phyloP scores from a whole-genome alignment of 2,329 filamentous ascomycete species.

The Exutisphaerella laricina region DNA sequence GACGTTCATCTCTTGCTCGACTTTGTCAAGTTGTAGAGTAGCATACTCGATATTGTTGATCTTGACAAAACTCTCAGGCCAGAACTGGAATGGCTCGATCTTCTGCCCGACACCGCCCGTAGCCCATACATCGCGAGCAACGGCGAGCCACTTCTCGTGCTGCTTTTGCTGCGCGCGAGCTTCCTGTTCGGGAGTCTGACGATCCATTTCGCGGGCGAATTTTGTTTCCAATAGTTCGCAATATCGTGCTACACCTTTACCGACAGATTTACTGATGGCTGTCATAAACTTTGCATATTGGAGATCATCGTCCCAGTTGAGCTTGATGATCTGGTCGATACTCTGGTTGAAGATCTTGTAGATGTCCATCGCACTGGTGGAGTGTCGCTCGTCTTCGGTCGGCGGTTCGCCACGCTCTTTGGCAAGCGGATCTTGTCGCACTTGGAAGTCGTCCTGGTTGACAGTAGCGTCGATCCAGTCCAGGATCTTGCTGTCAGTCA shows the following conservation, averaged over 20 bases:
- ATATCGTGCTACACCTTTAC: slow-evolving; percentile 76
- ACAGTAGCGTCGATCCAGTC: slow-evolving; percentile 86
- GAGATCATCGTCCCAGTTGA: slow-evolving; percentile 89
- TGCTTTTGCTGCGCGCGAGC: slow-evolving; percentile 70
- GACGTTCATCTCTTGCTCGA: slow-evolving; percentile 85
- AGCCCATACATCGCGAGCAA: slow-evolving; percentile 89
- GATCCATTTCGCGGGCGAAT: slow-evolving; percentile 89
- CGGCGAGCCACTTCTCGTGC: slow-evolving; percentile 88
- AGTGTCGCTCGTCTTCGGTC: slow-evolving; percentile 79
- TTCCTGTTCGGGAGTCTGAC: slow-evolving; percentile 80
- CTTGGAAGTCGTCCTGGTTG: slow-evolving; percentile 80
- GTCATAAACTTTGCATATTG: slow-evolving; percentile 98
- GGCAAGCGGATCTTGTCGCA: slow-evolving; percentile 60
- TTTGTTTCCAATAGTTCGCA: slow-evolving; percentile 82
- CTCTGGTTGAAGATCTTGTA: slow-evolving; percentile 92
- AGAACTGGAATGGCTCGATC: slow-evolving; percentile 95
- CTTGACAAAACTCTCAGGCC: slow-evolving; percentile 91
- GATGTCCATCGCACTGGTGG: slow-evolving; percentile 85
- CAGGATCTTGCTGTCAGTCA: slow-evolving; percentile 71
- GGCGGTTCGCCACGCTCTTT: slow-evolving; percentile 47
- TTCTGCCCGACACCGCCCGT: slow-evolving; percentile 67
- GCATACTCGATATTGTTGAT: slow-evolving; percentile 97
- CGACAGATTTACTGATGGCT: slow-evolving; percentile 75
- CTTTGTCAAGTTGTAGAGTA: slow-evolving; percentile 81
- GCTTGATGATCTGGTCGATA: slow-evolving; percentile 74